Percentiles rank a stretch among this genome's conserved stretches.
phyloP scores from a whole-genome alignment of 2,329 filamentous ascomycete genomes.

The Fusarium virguliforme region DNA sequence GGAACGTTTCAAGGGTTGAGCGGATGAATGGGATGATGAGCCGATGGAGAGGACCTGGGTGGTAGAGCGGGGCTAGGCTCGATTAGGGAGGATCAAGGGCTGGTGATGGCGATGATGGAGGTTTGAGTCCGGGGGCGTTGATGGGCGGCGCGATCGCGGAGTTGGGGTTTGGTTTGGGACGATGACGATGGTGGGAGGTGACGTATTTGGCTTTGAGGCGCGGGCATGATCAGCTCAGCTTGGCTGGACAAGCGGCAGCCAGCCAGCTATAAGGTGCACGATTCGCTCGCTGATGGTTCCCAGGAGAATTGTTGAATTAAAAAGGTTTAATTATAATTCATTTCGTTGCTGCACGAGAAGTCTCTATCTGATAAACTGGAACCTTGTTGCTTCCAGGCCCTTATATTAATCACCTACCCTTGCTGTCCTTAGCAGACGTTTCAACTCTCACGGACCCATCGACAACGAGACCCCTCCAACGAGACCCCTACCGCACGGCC shows the following conservation, averaged over 20 bases:
- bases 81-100: slow-evolving; percentile 30
- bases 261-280: slow-evolving; percentile 24
- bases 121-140: slow-evolving; percentile 23
- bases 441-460: slow-evolving; percentile 23
- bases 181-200: slow-evolving; percentile 48
- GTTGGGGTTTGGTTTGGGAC: slow-evolving; percentile 8
- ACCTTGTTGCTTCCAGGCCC: not conserved
- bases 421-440: slow-evolving; percentile 15
- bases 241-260: not conserved
- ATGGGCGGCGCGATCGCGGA: slow-evolving; percentile 19
- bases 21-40: slow-evolving; percentile 32
- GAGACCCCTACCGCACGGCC: slow-evolving; percentile 9
- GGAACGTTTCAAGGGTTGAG: slow-evolving; percentile 22
- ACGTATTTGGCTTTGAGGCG: slow-evolving; percentile 47
- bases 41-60: slow-evolving; percentile 19
- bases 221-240: slow-evolving; percentile 32
- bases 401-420: not conserved
- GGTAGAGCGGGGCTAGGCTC: slow-evolving; percentile 27
- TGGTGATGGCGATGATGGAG: slow-evolving; percentile 33
- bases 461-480: not conserved
- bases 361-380: not conserved
- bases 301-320: not conserved
- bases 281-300: not conserved
- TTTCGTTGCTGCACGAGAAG: not conserved
- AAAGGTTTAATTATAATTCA: slow-evolving; percentile 11